phyloP scores from a whole-genome alignment of 2,329 filamentous ascomycete genomes.

The Neonectria magnoliae region DNA sequence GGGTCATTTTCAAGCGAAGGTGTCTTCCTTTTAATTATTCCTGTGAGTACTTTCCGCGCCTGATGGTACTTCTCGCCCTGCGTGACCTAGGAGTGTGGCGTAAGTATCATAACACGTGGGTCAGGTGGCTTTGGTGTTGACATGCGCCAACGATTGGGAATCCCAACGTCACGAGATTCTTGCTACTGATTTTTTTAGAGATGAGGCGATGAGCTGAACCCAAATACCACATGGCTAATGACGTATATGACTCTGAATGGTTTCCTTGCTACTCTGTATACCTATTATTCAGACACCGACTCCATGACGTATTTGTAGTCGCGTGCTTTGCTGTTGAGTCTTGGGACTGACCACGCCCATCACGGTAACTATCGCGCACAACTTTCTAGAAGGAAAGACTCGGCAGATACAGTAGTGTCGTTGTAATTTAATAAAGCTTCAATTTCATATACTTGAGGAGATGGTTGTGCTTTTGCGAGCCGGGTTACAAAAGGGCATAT shows the following conservation, averaged over 20 bases:
- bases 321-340: slow-evolving; percentile 24
- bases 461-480: not conserved
- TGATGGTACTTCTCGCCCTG: slow-evolving; percentile 36
- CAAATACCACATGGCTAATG: slow-evolving; percentile 35
- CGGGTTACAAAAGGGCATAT: not conserved
- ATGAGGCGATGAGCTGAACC: slow-evolving; percentile 9
- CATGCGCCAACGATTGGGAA: slow-evolving; percentile 27
- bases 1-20: slow-evolving; percentile 38
- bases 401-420: not conserved
- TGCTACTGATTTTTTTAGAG: slow-evolving; percentile 12
- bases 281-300: slow-evolving; percentile 2
- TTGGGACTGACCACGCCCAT: not conserved
- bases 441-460: not conserved
- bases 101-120: slow-evolving; percentile 40
- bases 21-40: slow-evolving; percentile 35
- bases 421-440: not conserved
- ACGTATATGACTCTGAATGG: slow-evolving; percentile 20
- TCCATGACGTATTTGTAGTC: not conserved
- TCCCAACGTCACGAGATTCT: slow-evolving; percentile 35
- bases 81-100: slow-evolving; percentile 35
- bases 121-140: slow-evolving; percentile 42
- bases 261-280: slow-evolving; percentile 23
- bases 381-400: not conserved
- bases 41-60: slow-evolving; percentile 38
- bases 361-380: not conserved